Evolutionary conservation across 345 rosid species (phyloP), one percentile per base, ranked within the genome.

Genomic region (Limnanthes douglasii): DNA sequence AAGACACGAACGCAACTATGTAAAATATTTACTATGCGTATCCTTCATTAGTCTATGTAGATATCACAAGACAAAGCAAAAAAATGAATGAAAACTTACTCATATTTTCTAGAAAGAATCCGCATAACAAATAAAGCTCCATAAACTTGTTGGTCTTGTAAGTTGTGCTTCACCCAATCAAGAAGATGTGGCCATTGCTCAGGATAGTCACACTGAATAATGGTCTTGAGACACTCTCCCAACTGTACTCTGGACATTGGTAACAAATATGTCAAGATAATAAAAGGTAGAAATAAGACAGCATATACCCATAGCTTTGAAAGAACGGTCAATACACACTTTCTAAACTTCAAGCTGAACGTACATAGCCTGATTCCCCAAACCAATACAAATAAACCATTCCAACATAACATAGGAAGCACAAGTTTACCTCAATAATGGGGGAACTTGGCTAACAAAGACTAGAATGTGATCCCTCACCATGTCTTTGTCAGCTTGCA

Each of bases 171-270:
- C 45, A 92, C 75, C 99, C 99, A 92, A 31, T 81, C 95, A 22
- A 92, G 76, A 42, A 92, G 93, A 30, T 44, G 78, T 1, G 96
- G 93, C 99, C 99, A 92, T 63, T 85, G 96, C 66, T 92, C 99
- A 0, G 99, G 99, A 58, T 92, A 92, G 69, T 92, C 99, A 33
- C 86, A 73, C 55, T 78, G 86, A 16, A 92, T 74, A 36, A 92
- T 71, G 6, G 96, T 92, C 68, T 92, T 92, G 24, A 92, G 78
- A 66, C 90, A 75, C 66, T 92, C 99, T 21, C 99, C 99, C 66
- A 92, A 53, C 58, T 92, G 99, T 22, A 76, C 86, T 68, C 99
- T 92, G 61, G 17, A 54, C n/a, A n/a, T n/a, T n/a, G n/a, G n/a
- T 18, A 51, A 40, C 3, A 8, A 18, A 6, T 28, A 23, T 33